Conservation (phyloP, 495 filamentous ascomycete species). For the Aspergillus hancockii region DNA sequence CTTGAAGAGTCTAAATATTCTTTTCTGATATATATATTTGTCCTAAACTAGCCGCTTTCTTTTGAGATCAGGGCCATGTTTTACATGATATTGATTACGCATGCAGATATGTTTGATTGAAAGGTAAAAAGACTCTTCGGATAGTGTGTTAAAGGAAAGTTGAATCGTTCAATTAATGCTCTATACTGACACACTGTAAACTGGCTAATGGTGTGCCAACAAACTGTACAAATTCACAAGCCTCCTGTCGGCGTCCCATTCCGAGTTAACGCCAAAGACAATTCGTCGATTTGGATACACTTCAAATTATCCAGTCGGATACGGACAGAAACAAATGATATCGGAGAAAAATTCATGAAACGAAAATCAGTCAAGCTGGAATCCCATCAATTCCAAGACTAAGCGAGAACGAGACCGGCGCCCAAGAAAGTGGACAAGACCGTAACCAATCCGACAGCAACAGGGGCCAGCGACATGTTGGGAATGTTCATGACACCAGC, state of each 20-base stretch:
- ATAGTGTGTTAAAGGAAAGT: not conserved
- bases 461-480: constrained; percentile 54
- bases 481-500: constrained; percentile 45
- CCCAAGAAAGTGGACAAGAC: constrained; percentile 63
- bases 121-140: no score
- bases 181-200: constrained; percentile 15
- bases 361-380: constrained; percentile 32
- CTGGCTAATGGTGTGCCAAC: constrained; percentile 12
- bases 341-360: constrained; percentile 28
- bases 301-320: constrained; percentile 9
- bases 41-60: no score
- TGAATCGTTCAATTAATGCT: constrained; percentile 15
- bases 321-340: constrained; percentile 26
- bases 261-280: constrained; percentile 10
- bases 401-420: constrained; percentile 53
- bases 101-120: not conserved
- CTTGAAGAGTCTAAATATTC: no score
- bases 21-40: no score
- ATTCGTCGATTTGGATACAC: constrained; percentile 6
- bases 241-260: constrained; percentile 4
- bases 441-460: constrained; percentile 56
- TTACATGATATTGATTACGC: not conserved
- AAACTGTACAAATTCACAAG: constrained; percentile 23
- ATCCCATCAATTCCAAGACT: constrained; percentile 16
- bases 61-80: no score